Evolutionary conservation across 306 rosid genomes (phyloP), one percentile per base, ranked within the genome.

Genomic region (Urtica urens): DNA sequence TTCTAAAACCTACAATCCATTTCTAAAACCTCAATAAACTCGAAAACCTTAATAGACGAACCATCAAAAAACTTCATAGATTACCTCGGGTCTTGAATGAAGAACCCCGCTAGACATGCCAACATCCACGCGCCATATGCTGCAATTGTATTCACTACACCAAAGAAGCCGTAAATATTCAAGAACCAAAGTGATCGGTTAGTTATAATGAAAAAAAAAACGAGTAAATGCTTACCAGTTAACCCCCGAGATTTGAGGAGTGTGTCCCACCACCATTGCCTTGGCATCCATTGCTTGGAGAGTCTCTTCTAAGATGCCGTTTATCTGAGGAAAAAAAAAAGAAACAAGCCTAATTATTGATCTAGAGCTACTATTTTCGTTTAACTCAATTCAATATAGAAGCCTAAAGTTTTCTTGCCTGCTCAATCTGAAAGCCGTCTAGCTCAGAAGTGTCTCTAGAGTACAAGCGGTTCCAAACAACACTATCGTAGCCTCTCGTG

Each of bases 81-180:
- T 70, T 77, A 85, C 99, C 99, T 85, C 95, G 34, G 99, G 94
- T 66, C 70, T 79, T 23, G 99, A 90, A 64, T 85, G 72, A 46
- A 81, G 95, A 46, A 90, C 95, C 53, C 99, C 95, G 15, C 92
- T 62, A n/a, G 99, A 90, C 99, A 90, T 90, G 59, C 99, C 99
- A 33, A 90, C 94, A 33, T 90, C 99, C 22, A 90, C 46, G n/a
- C 99, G 74, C 99, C 99, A 90, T 66, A 90, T 77, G 79, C 88
- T 82, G 62, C 95, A 73, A 58, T 90, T 60, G 72, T 81, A 90
- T 75, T 85, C 71, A 70, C 99, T 90, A 87, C 59, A 55, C 26
- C 15, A 11, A 23, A 54, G 42, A 62, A 52, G 16, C 8, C 15
- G 50, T 43, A 10, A 24, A 49, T n/a, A n/a, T 17, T 49, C 13